phyloP scores from a whole-genome alignment of 768 basidiomycete genomes.

The Agrocybe pediades region DNA sequence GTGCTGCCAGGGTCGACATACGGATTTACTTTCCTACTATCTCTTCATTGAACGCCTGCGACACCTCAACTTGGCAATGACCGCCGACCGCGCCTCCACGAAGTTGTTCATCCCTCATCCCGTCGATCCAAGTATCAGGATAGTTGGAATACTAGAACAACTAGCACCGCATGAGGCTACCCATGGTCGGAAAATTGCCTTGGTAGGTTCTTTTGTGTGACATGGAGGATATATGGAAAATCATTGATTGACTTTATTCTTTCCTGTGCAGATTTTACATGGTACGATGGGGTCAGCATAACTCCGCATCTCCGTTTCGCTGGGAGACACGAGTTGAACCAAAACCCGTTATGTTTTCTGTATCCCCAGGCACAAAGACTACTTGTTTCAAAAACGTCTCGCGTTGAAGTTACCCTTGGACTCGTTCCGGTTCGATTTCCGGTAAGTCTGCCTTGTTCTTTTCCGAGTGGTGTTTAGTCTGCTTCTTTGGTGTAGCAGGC shows the following conservation, averaged over 20 bases:
- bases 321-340: slow-evolving; percentile 14
- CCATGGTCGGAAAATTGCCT: slow-evolving; percentile 59
- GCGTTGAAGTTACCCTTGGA: slow-evolving; percentile 67
- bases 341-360: slow-evolving; percentile 22
- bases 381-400: slow-evolving; percentile 77
- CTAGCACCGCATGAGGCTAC: slow-evolving; percentile 49
- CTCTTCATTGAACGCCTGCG: neutral
- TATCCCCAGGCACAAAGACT: slow-evolving; percentile 74
- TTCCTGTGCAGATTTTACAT: slow-evolving; percentile 64
- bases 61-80: slow-evolving; percentile 10
- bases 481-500: neutral
- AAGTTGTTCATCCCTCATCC: slow-evolving; percentile 57
- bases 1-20: neutral
- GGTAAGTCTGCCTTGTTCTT: slow-evolving; percentile 44
- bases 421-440: slow-evolving; percentile 87
- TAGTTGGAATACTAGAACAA: slow-evolving; percentile 68
- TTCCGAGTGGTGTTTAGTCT: neutral
- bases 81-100: slow-evolving; percentile 40
- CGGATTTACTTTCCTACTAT: neutral
- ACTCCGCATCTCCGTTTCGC: slow-evolving; percentile 24
- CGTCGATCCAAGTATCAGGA: slow-evolving; percentile 38
- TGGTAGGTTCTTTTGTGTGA: slow-evolving; percentile 45
- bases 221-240: neutral
- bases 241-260: slow-evolving; percentile 2
- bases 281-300: slow-evolving; percentile 72